Evolutionary conservation across 108 stramenopile species (phyloP).

Genomic region (Stephanodiscus minutulus): DNA sequence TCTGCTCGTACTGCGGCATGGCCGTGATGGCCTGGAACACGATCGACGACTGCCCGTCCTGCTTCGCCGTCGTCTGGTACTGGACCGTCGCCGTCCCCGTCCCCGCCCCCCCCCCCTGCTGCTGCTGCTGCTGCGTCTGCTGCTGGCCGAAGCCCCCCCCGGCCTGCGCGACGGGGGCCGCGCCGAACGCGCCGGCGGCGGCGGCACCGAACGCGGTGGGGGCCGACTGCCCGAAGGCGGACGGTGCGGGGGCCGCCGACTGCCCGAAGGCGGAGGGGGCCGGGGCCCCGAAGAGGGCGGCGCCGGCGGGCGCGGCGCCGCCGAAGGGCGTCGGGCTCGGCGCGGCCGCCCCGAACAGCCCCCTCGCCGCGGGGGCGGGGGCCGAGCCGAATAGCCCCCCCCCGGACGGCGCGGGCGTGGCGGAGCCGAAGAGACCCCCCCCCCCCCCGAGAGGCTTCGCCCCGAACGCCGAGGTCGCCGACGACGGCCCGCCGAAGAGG

Average conservation of each 20-base stretch:
- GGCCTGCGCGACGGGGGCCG: neutral
- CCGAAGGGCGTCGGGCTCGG: conserved; percentile 27
- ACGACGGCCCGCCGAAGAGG: conserved; percentile 41
- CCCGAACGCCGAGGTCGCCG: conserved; percentile 50
- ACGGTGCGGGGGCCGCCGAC: conserved; percentile 23
- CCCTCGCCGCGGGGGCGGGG: conserved; percentile 56
- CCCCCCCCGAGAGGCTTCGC: conserved; percentile 19
- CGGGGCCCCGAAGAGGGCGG: conserved; percentile 27
- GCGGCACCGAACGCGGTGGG: conserved; percentile 20
- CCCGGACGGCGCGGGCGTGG: conserved; percentile 46
- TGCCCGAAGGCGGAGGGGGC: conserved; percentile 23
- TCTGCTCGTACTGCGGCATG: conserved; percentile 83
- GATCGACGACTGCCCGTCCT: conserved; percentile 74
- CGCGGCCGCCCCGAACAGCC: conserved; percentile 49
- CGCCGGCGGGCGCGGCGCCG: conserved; percentile 20
- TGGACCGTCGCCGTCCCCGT: conserved; percentile 60
- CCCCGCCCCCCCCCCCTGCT: conserved; percentile 49
- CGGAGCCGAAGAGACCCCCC: conserved; percentile 40
- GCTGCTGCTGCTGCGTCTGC: neutral
- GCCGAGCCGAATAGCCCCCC: conserved; percentile 68
- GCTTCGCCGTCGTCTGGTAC: conserved; percentile 55
- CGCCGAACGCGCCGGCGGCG: conserved; percentile 17
- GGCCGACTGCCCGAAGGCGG: neutral
- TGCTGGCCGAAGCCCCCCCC: neutral
- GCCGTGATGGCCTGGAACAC: conserved; percentile 84